phyloP scores from a whole-genome alignment of 306 rosid species.

The Prosopis cineraria region DNA sequence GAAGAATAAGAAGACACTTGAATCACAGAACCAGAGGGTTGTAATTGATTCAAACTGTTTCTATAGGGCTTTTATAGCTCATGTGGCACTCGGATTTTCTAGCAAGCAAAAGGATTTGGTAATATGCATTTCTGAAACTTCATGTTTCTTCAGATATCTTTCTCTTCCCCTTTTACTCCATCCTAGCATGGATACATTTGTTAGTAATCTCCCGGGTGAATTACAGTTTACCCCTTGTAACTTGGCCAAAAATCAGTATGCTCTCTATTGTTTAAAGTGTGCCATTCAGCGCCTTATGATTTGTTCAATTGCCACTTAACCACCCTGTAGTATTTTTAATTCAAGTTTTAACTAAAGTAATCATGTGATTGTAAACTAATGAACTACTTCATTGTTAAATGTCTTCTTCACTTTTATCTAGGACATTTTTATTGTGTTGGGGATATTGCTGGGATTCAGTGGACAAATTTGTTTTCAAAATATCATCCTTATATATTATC shows the following conservation, averaged over 20 bases:
- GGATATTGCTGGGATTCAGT: neutral
- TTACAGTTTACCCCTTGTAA: neutral
- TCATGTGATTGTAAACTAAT: neutral
- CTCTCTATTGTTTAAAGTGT: neutral
- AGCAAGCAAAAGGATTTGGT: conserved; percentile 81
- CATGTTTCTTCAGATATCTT: conserved; percentile 23
- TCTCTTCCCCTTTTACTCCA: conserved; percentile 7
- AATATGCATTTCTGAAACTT: conserved; percentile 46
- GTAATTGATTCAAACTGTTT: conserved; percentile 83
- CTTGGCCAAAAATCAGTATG: neutral
- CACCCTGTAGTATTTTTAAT: neutral
- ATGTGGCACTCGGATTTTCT: conserved; percentile 89
- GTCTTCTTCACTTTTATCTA: neutral
- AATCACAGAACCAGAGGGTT: conserved; percentile 88
- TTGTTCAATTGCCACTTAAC: neutral
- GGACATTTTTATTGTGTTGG: neutral
- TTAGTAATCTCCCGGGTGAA: neutral
- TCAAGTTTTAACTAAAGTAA: neutral
- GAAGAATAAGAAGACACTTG: conserved; percentile 91
- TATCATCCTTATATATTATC: neutral
- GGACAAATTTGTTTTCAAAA: neutral
- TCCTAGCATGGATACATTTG: neutral
- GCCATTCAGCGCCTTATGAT: neutral
- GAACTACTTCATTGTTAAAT: neutral
- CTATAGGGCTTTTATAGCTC: conserved; percentile 73